phyloP scores from a whole-genome alignment of 306 rosid genomes.

The Luffa aegyptiaca region DNA sequence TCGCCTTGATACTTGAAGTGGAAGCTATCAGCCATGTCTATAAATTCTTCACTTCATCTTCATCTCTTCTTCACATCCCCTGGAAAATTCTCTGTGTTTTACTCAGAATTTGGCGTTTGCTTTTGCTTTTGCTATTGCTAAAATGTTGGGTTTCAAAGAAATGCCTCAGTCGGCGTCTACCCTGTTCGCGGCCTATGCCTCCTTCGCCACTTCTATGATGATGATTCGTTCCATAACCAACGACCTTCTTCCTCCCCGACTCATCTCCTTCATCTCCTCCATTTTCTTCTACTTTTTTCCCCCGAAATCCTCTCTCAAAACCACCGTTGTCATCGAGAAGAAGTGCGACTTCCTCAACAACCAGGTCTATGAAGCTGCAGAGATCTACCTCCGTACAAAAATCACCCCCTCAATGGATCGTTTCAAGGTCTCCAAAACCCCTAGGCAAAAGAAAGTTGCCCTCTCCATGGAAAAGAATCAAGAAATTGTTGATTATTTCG shows the following conservation, averaged over 20 bases:
- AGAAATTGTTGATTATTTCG: background rate
- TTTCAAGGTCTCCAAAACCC: background rate
- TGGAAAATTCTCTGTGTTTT: no score
- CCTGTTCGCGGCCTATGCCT: background rate
- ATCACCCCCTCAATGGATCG: background rate
- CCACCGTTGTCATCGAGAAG: background rate
- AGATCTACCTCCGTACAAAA: background rate
- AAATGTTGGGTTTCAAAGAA: background rate
- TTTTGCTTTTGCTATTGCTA: no score
- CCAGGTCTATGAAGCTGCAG: background rate
- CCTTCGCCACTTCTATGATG: background rate
- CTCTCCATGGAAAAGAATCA: background rate
- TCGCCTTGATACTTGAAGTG: no score
- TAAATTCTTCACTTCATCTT: background rate
- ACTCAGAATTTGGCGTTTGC: no score
- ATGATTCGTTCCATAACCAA: background rate
- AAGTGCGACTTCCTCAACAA: background rate
- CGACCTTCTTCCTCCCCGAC: background rate
- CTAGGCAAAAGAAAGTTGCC: background rate
- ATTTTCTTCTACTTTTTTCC: background rate
- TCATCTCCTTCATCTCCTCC: background rate
- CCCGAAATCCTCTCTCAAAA: background rate
- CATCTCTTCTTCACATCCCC: background rate
- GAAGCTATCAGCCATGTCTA: background rate
- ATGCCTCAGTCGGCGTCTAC: background rate